Evolutionary conservation across 768 basidiomycete genomes (phyloP), one percentile per base, ranked within the genome.

Genomic region (Lactarius akahatsu): DNA sequence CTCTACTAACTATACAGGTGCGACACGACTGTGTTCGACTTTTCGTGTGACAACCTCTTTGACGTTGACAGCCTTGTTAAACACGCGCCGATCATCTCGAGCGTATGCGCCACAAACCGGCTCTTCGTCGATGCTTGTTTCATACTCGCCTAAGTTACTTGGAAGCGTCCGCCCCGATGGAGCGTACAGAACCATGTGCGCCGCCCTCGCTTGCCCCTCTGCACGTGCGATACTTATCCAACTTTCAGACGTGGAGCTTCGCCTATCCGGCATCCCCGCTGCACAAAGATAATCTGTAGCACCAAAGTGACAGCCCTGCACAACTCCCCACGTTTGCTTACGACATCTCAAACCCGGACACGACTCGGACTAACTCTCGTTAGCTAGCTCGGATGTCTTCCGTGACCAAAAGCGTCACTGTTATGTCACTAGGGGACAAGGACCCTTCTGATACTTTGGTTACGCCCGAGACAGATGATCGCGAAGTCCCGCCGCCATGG

Each of bases 151-250:
- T 28, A n/a, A n/a, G n/a, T n/a, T n/a, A 28, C 28, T 28, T 3
- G 28, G 28, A 28, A 28, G 28, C 28, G 28, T 28, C 28, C 0
- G 78, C 82, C 0, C 75, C 76, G 10, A 78, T 85, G 70, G 78
- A 85, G 61, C 81, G 80, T 15, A 68, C 70, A 16, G 81, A 30
- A 30, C 30, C 30, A 30, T 30, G 30, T 30, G 30, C 30, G 30
- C 30, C 3, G 30, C 30, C 30, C 30, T 30, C 30, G 30, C 30
- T 30, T 30, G 30, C 30, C 2, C 30, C 30, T 30, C 30, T 30
- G 30, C 75, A n/a, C 79, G 86, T 86, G 64, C 68, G 82, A 30
- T 2, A 34, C 0, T 52, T 40, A 52, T n/a, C 4, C 30, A 23
- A 30, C 30, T 20, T 34, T 43, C 38, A 70, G 70, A 63, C 45